phyloP scores from a whole-genome alignment of 805 yeast species.

The Ogataea neopini region DNA sequence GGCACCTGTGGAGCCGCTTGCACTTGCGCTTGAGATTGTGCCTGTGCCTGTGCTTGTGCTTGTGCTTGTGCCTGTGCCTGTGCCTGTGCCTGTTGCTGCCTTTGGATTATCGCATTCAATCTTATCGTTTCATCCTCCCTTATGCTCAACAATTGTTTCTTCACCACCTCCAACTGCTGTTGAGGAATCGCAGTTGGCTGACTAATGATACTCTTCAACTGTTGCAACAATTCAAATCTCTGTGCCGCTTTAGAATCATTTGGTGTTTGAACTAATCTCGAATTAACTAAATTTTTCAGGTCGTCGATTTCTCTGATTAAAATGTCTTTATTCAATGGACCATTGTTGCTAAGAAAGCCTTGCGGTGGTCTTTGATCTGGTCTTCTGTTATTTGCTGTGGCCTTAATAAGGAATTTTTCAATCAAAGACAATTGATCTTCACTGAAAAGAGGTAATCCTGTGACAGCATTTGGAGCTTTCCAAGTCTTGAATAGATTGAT shows the following conservation, averaged over 20 bases:
- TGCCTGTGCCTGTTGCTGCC: slow-evolving; percentile 28
- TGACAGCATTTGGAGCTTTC: slow-evolving; percentile 65
- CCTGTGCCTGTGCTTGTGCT: slow-evolving; percentile 15
- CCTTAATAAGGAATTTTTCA: slow-evolving; percentile 68
- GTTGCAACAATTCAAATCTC: slow-evolving; percentile 45
- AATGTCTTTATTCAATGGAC: slow-evolving; percentile 18
- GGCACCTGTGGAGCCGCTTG: slow-evolving; percentile 19
- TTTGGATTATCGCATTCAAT: slow-evolving; percentile 27
- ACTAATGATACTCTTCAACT: slow-evolving; percentile 42
- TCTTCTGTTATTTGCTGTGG: slow-evolving; percentile 44
- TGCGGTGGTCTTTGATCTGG: slow-evolving; percentile 17
- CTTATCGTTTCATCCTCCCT: slow-evolving; percentile 36
- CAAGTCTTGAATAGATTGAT: slow-evolving; percentile 84
- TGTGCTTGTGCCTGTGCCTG: slow-evolving; percentile 25
- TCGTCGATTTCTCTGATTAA: slow-evolving; percentile 36
- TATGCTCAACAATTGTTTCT: slow-evolving; percentile 34
- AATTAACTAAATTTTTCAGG: slow-evolving; percentile 45
- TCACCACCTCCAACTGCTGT: slow-evolving; percentile 34
- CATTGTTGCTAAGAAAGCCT: slow-evolving; percentile 7
- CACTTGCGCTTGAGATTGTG: slow-evolving; percentile 31
- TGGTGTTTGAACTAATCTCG: slow-evolving; percentile 38
- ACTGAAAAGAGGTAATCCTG: slow-evolving; percentile 73
- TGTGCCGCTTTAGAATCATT: slow-evolving; percentile 44
- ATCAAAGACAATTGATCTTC: slow-evolving; percentile 67
- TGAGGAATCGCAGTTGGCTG: slow-evolving; percentile 30